Evolutionary conservation across 345 rosid species (phyloP).

Genomic region (Nephelium lappaceum): DNA sequence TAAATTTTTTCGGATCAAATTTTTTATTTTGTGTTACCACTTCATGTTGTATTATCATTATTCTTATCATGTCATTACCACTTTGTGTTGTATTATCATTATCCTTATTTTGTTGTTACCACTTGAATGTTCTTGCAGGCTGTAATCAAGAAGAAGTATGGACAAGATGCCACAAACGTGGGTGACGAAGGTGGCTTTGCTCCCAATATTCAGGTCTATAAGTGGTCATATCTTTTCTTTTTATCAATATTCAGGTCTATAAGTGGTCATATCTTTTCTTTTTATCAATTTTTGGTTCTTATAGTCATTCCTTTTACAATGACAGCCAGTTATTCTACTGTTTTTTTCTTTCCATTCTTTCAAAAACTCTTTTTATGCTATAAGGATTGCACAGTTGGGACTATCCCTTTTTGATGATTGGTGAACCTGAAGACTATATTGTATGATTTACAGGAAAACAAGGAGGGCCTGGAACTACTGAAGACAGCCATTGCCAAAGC

Average conservation of each 20-base stretch:
- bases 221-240: neutral
- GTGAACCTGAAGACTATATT: neutral
- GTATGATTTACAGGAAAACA: slow-evolving; percentile 52
- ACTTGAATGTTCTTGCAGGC: slow-evolving; percentile 33
- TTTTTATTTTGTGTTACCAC: neutral
- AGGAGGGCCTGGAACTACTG: slow-evolving; percentile 70
- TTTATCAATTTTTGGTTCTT: neutral
- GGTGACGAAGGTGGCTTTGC: slow-evolving; percentile 76
- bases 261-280: neutral
- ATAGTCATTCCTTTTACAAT: neutral
- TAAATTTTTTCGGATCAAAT: too few species aligned
- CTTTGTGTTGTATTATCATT: neutral
- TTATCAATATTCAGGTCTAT: slow-evolving; percentile 56
- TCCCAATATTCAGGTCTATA: slow-evolving; percentile 57
- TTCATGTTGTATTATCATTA: neutral
- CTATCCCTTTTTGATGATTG: neutral
- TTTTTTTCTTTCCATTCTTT: neutral
- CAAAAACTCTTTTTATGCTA: neutral
- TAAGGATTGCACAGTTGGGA: neutral
- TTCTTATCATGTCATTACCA: neutral
- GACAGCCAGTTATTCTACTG: neutral
- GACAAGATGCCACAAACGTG: slow-evolving; percentile 68
- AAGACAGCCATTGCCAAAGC: slow-evolving; percentile 71
- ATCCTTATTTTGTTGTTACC: neutral
- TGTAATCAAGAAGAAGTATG: slow-evolving; percentile 67